Evolutionary conservation across 805 yeast genomes (phyloP).

Genomic region (Metschnikowia shivogae): DNA sequence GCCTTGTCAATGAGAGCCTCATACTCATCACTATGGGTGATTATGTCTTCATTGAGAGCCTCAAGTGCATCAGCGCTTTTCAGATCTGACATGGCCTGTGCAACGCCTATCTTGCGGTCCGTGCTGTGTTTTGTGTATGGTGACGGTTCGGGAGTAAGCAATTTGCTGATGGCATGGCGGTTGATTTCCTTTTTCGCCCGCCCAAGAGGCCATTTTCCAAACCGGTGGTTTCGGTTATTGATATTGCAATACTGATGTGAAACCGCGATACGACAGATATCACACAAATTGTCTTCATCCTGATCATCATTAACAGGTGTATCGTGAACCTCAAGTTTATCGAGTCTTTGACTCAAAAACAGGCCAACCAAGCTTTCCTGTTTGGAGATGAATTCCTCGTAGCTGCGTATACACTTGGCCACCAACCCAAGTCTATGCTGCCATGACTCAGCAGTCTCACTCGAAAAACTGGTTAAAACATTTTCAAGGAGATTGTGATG

Average conservation of each 20-base stretch:
- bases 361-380: conserved; percentile 18
- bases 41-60: conserved; percentile 1
- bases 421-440: conserved; percentile 9
- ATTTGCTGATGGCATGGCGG: conserved; percentile 18
- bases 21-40: conserved; percentile 12
- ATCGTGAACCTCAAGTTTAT: conserved; percentile 1
- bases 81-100: conserved; percentile 8
- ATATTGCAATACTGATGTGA: conserved; percentile 46
- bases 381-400: conserved; percentile 21
- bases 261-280: conserved; percentile 45
- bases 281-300: conserved; percentile 45
- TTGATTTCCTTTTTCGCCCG: conserved; percentile 6
- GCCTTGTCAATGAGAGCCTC: conserved; percentile 15
- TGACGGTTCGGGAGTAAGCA: conserved; percentile 38
- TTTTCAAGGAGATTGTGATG: conserved; percentile 48
- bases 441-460: conserved; percentile 4
- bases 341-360: conserved; percentile 22
- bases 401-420: conserved; percentile 26
- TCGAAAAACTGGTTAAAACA: conserved; percentile 30
- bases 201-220: conserved; percentile 18
- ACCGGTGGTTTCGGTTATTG: conserved; percentile 22
- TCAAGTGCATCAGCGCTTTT: conserved; percentile 10
- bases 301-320: conserved; percentile 16
- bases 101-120: conserved; percentile 4
- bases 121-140: conserved; percentile 22